A percentile compares a stretch with the other conserved stretches of the same genome.
Conservation (phyloP, 2,329 filamentous ascomycete species). For the Fonsecaea monophora region DNA sequence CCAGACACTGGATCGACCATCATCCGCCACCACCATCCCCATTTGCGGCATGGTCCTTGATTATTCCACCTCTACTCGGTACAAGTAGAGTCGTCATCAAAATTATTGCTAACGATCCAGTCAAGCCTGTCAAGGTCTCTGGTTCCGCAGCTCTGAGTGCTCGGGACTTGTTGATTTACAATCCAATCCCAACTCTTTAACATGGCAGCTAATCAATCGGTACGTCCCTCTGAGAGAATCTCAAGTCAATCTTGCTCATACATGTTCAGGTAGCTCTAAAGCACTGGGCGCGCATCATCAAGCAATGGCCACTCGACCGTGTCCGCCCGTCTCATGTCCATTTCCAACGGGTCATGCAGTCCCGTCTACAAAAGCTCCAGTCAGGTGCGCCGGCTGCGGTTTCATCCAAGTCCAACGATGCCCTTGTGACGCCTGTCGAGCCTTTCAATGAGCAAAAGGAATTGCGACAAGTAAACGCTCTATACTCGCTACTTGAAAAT, state of each 20-base stretch:
- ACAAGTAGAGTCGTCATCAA: not conserved
- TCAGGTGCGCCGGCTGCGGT: constrained; percentile 26
- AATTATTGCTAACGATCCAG: not conserved
- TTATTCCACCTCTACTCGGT: too few relatives aligned
- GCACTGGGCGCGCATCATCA: constrained; percentile 52
- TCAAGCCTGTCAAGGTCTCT: not conserved
- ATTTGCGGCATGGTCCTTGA: not conserved
- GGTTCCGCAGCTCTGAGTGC: not conserved
- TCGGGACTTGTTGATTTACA: not conserved
- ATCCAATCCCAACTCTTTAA: not conserved
- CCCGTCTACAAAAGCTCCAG: constrained; percentile 32
- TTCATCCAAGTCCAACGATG: constrained; percentile 35
- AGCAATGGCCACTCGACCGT: constrained; percentile 53
- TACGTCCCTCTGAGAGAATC: constrained; percentile 31
- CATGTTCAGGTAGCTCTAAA: constrained; percentile 41
- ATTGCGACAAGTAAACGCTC: constrained; percentile 60
- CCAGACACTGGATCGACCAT: not conserved
- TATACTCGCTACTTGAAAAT: constrained; percentile 67
- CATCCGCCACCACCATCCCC: not conserved
- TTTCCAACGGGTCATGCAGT: constrained; percentile 46
- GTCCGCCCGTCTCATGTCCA: constrained; percentile 55
- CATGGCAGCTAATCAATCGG: constrained; percentile 43
- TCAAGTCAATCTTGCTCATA: constrained; percentile 9
- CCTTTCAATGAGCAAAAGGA: constrained; percentile 46
- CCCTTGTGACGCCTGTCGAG: constrained; percentile 33